A percentile compares a stretch with the other conserved stretches of the same genome.
Conservation (phyloP, 106 monocot species). For the Agapanthus africanus region DNA sequence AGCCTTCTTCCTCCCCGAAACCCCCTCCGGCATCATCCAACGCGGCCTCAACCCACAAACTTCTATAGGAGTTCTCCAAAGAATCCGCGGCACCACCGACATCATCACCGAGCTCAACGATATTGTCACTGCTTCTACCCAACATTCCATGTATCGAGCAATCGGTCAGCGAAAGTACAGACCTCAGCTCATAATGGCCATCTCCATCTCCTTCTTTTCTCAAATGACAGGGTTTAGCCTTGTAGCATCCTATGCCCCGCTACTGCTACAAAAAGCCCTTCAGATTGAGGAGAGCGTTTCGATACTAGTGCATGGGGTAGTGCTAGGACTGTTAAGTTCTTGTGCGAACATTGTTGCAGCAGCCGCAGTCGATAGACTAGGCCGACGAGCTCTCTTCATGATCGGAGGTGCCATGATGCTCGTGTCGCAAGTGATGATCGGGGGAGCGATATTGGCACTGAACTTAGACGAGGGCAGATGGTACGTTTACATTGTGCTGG, state of each 20-base stretch:
- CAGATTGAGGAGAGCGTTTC: slow-evolving; percentile 16
- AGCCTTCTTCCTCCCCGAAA: slow-evolving; percentile 14
- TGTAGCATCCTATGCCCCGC: slow-evolving; percentile 23
- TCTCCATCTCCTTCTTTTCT: slow-evolving; percentile 15
- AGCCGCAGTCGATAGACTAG: slow-evolving; percentile 18
- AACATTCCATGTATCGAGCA: background rate
- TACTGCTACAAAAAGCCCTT: slow-evolving; percentile 18
- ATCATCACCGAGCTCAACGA: slow-evolving; percentile 10
- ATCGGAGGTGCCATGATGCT: slow-evolving; percentile 31
- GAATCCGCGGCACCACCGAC: slow-evolving; percentile 17
- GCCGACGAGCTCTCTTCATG: slow-evolving; percentile 27
- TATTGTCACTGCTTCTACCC: background rate
- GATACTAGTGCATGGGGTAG: slow-evolving; percentile 6
- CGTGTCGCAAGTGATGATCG: slow-evolving; percentile 21
- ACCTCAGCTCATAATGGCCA: slow-evolving; percentile 19
- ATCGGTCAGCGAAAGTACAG: slow-evolving; percentile 6
- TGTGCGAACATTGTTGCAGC: slow-evolving; percentile 10
- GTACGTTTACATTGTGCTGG: slow-evolving; percentile 17
- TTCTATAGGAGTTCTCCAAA: background rate
- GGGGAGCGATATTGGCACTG: slow-evolving; percentile 16
- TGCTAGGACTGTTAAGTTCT: background rate
- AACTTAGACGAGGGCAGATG: slow-evolving; percentile 16
- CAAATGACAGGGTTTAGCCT: slow-evolving; percentile 21
- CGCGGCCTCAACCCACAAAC: background rate
- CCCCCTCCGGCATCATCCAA: slow-evolving; percentile 23